Conservation (phyloP, 768 basidiomycete species). For the Russula olivacea region DNA sequence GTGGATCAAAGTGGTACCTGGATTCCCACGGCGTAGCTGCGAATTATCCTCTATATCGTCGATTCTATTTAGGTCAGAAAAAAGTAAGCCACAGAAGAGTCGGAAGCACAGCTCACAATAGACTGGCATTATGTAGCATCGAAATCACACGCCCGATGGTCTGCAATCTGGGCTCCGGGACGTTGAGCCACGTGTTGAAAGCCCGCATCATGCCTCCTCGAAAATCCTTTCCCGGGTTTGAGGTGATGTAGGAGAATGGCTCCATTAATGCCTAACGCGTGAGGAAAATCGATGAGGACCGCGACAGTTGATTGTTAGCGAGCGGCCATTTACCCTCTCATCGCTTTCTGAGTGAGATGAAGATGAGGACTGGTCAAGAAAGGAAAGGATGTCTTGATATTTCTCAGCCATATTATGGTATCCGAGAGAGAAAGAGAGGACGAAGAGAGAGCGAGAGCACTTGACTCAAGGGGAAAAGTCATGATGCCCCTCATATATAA, state of each 20-base stretch:
- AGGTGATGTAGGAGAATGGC: constrained; percentile 78
- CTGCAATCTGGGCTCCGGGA: constrained; percentile 62
- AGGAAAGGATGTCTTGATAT: constrained; percentile 19
- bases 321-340: constrained; percentile 4
- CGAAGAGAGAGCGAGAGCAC: neutral
- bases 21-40: constrained; percentile 77
- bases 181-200: constrained; percentile 88
- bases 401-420: constrained; percentile 17
- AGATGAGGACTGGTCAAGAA: neutral
- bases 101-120: constrained; percentile 56
- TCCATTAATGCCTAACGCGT: constrained; percentile 56
- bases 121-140: constrained; percentile 92
- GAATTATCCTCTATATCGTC: constrained; percentile 95
- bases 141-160: constrained; percentile 78
- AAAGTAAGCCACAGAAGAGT: neutral
- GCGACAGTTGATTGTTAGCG: neutral
- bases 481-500: neutral
- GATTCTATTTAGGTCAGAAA: constrained; percentile 45
- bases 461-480: no score
- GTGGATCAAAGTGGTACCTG: constrained; percentile 41
- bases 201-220: constrained; percentile 82
- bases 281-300: neutral
- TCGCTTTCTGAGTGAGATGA: constrained; percentile 12
- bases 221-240: constrained; percentile 90
- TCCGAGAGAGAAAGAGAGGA: neutral